Base-by-base conservation (phyloP, 768 basidiomycete species). In the Boletus rubropictus region DNA sequence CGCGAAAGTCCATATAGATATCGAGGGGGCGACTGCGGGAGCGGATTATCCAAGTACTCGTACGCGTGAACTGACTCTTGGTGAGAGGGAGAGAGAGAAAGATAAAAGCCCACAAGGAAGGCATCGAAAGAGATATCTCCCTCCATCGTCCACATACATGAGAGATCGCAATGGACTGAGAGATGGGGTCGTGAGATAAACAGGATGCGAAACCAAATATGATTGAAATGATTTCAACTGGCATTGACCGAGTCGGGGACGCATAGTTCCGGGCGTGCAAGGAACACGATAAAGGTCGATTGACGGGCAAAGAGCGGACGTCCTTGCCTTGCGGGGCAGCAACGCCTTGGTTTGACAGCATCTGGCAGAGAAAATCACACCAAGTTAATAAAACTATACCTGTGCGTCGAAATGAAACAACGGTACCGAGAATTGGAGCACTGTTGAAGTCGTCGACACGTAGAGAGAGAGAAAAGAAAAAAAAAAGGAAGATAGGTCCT, bases 1-100 rank as follows among this genome's bases (percentile, higher is more conserved):
- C 81, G 15, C 81, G 78, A 52, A 82, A 71, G 56, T 82, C 80
- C 52, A 82, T 69, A 37, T 72, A 59, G 38, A 83, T 68, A 50
- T 77, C 68, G 39, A 83, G 68, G 1, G 80, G 72, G 43, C 66
- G 64, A 11, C 56, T 49, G 20, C 65, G 63, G 9, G 81, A 82
- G n/a, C 78, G 71, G 12, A 52, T 47, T 7, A 82, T 57, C 60
- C 68, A 77, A 18, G 69, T 50, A 2, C 61, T 43, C 5, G 69
- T 60, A 42, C 72, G 70, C 15, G 56, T 45, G 4, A 76, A 51
- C 50, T 78, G 74, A 6, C 47, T 52, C 7, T 54, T 48, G n/a
- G 63, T 67, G 10, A 69, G 61, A 2, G 79, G 78, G 44, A 69
- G 70, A 9, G 71, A 69, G 41, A 82, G 62, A 41, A 63, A 56